Conservation (phyloP, 148 eudicot species). For the Pouteria glomerata region DNA sequence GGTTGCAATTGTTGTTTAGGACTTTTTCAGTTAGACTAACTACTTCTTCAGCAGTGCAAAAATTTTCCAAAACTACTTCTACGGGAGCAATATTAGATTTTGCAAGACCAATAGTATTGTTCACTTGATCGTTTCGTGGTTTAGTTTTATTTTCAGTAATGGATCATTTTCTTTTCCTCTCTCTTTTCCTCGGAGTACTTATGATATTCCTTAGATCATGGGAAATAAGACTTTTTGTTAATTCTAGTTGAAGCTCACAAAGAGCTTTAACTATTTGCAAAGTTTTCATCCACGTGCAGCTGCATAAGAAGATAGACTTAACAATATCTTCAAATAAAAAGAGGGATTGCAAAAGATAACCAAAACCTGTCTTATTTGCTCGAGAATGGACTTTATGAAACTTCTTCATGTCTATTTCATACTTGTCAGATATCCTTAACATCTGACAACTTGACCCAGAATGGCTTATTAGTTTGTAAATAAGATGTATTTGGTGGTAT, state of each 20-base stretch:
- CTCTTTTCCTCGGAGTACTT: neutral
- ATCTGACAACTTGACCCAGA: conserved; percentile 39
- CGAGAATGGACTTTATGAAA: conserved; percentile 24
- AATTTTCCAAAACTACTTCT: conserved; percentile 16
- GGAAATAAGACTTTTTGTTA: neutral
- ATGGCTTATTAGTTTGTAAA: too few species aligned
- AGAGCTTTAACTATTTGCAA: conserved; percentile 32
- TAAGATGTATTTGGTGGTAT: too few species aligned
- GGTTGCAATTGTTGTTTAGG: conserved; percentile 12
- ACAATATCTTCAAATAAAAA: conserved; percentile 44
- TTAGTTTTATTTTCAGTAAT: too few species aligned
- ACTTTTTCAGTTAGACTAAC: neutral
- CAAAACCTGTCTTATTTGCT: conserved; percentile 31
- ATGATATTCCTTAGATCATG: neutral
- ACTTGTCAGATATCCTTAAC: conserved; percentile 31
- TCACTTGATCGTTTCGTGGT: too few species aligned
- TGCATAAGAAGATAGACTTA: conserved; percentile 34
- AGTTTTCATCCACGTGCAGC: conserved; percentile 28
- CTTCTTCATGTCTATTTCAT: conserved; percentile 14
- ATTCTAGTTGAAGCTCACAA: conserved; percentile 31
- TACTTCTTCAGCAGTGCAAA: conserved; percentile 26
- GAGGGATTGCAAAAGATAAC: conserved; percentile 46
- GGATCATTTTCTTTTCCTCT: neutral
- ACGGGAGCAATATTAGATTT: too few species aligned
- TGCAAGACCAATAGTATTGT: too few species aligned